A percentile compares a stretch with the other conserved stretches of the same genome.
phyloP scores from a whole-genome alignment of 176 grass and related monocot species.

The Dendrocalamus sinicus region DNA sequence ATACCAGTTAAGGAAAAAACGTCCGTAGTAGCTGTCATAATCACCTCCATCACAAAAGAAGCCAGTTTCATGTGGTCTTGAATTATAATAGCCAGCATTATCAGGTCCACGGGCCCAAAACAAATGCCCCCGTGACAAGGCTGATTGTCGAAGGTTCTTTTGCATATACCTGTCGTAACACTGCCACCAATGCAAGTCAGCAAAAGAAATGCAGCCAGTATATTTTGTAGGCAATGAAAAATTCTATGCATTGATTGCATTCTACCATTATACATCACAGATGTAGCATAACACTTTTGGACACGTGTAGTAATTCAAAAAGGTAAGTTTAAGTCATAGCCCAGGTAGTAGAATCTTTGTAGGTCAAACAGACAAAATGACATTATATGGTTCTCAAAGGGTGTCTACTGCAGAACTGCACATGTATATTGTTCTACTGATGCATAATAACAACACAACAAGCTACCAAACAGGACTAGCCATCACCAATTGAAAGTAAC shows the following conservation, averaged over 20 bases:
- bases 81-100: slow-evolving; percentile 96
- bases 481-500: background rate
- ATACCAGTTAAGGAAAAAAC: slow-evolving; percentile 97
- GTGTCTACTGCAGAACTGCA: background rate
- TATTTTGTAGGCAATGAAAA: slow-evolving; percentile 17
- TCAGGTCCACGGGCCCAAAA: slow-evolving; percentile 92
- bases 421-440: background rate
- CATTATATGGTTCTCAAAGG: background rate
- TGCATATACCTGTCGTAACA: slow-evolving; percentile 96
- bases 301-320: background rate
- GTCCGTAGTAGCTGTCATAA: slow-evolving; percentile 87
- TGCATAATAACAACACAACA: too few relatives aligned
- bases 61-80: slow-evolving; percentile 80
- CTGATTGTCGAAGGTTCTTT: slow-evolving; percentile 70
- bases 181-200: slow-evolving; percentile 52
- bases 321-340: slow-evolving; percentile 20
- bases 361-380: background rate
- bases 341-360: background rate
- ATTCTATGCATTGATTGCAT: background rate
- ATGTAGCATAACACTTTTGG: background rate
- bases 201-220: slow-evolving; percentile 44
- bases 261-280: background rate
- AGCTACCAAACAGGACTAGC: background rate
- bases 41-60: slow-evolving; percentile 94
- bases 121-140: slow-evolving; percentile 73